Evolutionary conservation across 2,329 filamentous ascomycete genomes (phyloP), one percentile per base, ranked within the genome.

Genomic region (Chrysoporthe deuterocubensis): DNA sequence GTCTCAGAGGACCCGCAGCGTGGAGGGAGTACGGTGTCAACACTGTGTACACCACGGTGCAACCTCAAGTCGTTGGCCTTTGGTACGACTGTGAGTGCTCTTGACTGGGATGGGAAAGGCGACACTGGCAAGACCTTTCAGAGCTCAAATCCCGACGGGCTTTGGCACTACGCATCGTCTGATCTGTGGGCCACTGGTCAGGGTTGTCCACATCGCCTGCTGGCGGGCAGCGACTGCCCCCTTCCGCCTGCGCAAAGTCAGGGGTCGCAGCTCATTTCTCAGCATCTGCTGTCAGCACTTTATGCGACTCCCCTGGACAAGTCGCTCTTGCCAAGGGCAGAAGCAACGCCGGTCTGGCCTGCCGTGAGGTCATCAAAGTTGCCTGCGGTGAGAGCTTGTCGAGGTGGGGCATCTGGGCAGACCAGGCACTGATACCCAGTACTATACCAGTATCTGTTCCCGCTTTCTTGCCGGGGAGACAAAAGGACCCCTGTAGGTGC

Each of bases 241-340:
- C 54, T n/a, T n/a, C 54, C 4, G 34, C 7, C 32, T 5, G 32
- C 32, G 32, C 7, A 37, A 40, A 21, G 7, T 8, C 54, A 40
- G 54, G 54, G 54, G 34, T n/a, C 5, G 54, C 32, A 57, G 34
- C 54, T 57, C 54, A 57, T 9, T 40, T 57, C 16, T 40, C 54
- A 57, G 54, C 54, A 34, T 57, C 54, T 57, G 54, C 34, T 57
- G 34, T 57, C 34, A 57, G 54, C 54, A 57, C 34, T 32, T 57
- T 57, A 37, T 57, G 34, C 40, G 54, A 37, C 16, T 57, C 34
- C 32, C 32, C 54, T 34, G 14, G 32, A 18, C 18, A n/a, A 14
- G 18, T 26, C 7, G 8, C 54, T 40, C 37, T 40, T 34, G 54
- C 18, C 54, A n/a, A 57, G 54, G 54, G 32, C 50, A 57, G 14